Evolutionary conservation across 2,329 filamentous ascomycete genomes (phyloP), one percentile per base, ranked within the genome.

Genomic region (Aspergillus fijiensis): DNA sequence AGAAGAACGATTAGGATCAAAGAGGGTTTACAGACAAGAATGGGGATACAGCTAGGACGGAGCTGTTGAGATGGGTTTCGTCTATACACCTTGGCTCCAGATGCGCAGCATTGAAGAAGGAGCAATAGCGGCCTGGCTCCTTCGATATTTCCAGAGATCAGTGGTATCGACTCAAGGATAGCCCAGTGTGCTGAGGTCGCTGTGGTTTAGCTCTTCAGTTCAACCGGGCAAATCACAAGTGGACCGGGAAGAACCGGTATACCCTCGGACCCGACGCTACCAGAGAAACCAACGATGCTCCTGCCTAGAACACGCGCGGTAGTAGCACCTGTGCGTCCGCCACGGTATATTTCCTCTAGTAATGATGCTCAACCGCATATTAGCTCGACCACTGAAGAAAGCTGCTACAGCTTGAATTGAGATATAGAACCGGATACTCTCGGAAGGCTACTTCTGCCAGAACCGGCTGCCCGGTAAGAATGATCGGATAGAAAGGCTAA

Each of bases 281-380:
- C 14, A 21, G n/a, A 27, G 33, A 45, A 35, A 21, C 19, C 21
- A 16, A 55, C 16, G 42, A 55, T 48, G 42, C 45, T 49, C 6
- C 48, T 47, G 29, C 42, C 53, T 55, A 49, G 31, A 47, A 55
- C 53, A 55, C 53, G 53, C 53, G 53, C 45, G 31, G 42, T 47
- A 55, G 53, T 55, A 16, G 45, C 19, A 55, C 19, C 33, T 55
- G 42, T 55, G 42, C 53, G 3, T 29, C 53, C 53, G 48, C 35
- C 33, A 49, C 48, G 33, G 53, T 25, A 33, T 21, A 49, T 49
- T 45, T 19, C 14, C 14, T 19, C 39, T 45, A 21, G 31, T 6
- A 23, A 49, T 48, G 42, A 33, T 35, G 29, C 23, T 55, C 42
- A n/a, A 49, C 19, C 14, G 53, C 53, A 35, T 49, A 31, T 55